Evolutionary conservation across 805 yeast genomes (phyloP).

Genomic region (Candida dajiaensis): DNA sequence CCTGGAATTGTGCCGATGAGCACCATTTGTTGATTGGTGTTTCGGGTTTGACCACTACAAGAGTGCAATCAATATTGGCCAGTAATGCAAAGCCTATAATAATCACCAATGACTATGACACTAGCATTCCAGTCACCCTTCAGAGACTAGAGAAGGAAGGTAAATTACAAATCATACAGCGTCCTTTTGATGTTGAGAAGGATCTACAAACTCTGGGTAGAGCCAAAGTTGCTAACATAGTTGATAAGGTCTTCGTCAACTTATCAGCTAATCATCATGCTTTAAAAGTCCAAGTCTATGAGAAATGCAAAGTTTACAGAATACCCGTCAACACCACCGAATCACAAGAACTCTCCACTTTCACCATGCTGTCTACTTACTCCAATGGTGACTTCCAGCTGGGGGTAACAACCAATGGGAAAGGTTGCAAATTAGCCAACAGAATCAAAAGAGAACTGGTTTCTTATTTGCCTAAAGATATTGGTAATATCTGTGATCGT

Average conservation of each 20-base stretch:
- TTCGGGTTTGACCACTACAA: slow-evolving; percentile 37
- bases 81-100: slow-evolving; percentile 54
- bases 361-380: slow-evolving; percentile 68
- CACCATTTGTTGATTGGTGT: slow-evolving; percentile 54
- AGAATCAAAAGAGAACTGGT: slow-evolving; percentile 73
- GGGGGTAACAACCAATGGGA: slow-evolving; percentile 81
- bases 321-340: slow-evolving; percentile 83
- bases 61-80: slow-evolving; percentile 43
- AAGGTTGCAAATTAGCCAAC: slow-evolving; percentile 83
- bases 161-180: slow-evolving; percentile 25
- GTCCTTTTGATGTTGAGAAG: slow-evolving; percentile 28
- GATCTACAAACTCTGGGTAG: slow-evolving; percentile 60
- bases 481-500: slow-evolving; percentile 61
- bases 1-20: slow-evolving; percentile 40
- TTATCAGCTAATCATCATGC: slow-evolving; percentile 27
- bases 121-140: slow-evolving; percentile 23
- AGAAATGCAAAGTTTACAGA: slow-evolving; percentile 51
- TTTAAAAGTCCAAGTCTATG: slow-evolving; percentile 37
- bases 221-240: slow-evolving; percentile 50
- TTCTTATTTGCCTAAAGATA: slow-evolving; percentile 57
- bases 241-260: slow-evolving; percentile 73
- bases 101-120: slow-evolving; percentile 28
- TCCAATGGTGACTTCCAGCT: slow-evolving; percentile 69
- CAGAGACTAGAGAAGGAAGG: slow-evolving; percentile 22
- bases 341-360: slow-evolving; percentile 64